Conservation (phyloP, 495 filamentous ascomycete genomes). For the Staphylotrichum longicolle region DNA sequence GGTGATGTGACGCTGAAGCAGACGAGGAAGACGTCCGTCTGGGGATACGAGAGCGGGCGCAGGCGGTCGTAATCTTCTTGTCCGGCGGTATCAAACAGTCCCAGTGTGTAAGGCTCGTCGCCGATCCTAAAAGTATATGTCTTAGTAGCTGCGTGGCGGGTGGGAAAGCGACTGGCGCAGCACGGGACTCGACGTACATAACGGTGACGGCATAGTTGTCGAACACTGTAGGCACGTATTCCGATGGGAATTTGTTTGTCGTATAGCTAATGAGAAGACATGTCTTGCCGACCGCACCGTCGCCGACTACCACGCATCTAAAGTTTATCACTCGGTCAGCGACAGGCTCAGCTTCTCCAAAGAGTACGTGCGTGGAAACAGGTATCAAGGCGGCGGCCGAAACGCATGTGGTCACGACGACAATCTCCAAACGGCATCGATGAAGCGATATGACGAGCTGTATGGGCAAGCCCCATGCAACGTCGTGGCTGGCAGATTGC, state of each 20-base stretch:
- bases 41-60: slow-evolving; percentile 92
- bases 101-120: slow-evolving; percentile 96
- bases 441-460: slow-evolving; percentile 4
- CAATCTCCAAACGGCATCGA: background rate
- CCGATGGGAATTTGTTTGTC: slow-evolving; percentile 98
- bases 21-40: slow-evolving; percentile 98
- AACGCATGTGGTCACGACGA: slow-evolving; percentile 13
- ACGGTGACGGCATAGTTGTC: slow-evolving; percentile 99
- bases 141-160: slow-evolving; percentile 13
- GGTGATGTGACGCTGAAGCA: slow-evolving; percentile 98
- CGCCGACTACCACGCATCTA: slow-evolving; percentile 97
- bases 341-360: background rate
- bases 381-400: slow-evolving; percentile 15
- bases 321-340: slow-evolving; percentile 24
- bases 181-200: slow-evolving; percentile 67
- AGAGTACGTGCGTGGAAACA: background rate
- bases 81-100: slow-evolving; percentile 96
- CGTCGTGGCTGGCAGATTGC: background rate
- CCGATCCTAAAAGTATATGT: slow-evolving; percentile 70
- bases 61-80: slow-evolving; percentile 99
- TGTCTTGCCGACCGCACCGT: slow-evolving; percentile 98
- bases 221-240: slow-evolving; percentile 99
- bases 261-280: slow-evolving; percentile 98
- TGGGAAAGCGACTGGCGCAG: background rate
- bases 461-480: slow-evolving; percentile 9